Percentiles rank a stretch among this genome's conserved stretches.
These are phyloP conservation scores for Hyphodiscus hymeniophilus DNA, from an alignment of 495 filamentous ascomycete genomes.

Conservation along the genomic window DNA sequence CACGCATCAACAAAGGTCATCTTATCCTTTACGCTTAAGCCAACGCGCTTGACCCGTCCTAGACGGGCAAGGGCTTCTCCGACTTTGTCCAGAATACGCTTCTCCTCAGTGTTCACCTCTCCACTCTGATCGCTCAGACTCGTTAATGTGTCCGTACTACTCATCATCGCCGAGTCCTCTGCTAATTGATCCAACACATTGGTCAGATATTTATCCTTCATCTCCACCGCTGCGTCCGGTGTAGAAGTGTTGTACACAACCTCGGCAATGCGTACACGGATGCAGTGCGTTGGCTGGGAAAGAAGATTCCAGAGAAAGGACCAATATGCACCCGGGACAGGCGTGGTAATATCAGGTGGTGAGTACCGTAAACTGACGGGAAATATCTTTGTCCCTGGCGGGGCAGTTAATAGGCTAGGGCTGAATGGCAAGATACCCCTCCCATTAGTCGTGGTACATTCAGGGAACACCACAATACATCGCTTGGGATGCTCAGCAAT, in stretches of 20 bases:
- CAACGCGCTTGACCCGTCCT: conserved; percentile 85
- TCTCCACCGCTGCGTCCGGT: conserved; percentile 19
- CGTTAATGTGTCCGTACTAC: conserved; percentile 26
- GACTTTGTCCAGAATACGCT: conserved; percentile 59
- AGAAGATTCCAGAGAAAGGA: conserved; percentile 78
- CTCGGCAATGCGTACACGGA: conserved; percentile 83
- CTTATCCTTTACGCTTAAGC: conserved; percentile 76
- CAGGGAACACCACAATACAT: conserved; percentile 79
- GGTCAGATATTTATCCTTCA: conserved; percentile 33
- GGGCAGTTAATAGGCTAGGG: conserved; percentile 58
- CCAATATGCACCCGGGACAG: conserved; percentile 61
- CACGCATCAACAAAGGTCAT: conserved; percentile 65
- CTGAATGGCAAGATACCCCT: conserved; percentile 81
- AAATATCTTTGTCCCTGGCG: conserved; percentile 64
- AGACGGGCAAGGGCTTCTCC: conserved; percentile 82
- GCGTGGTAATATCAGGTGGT: conserved; percentile 82
- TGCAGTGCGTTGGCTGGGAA: conserved; percentile 78
- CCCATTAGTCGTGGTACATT: conserved; percentile 90
- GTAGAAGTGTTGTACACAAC: conserved; percentile 42
- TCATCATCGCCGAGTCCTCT: conserved; percentile 26
- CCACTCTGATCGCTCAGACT: conserved; percentile 28
- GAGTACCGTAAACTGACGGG: conserved; percentile 85
- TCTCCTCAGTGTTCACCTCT: conserved; percentile 46
- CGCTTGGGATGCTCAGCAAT: conserved; percentile 59
- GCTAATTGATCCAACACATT: conserved; percentile 43